Base-by-base conservation (phyloP, 2,329 filamentous ascomycete species). In the Aspergillus calidoustus region DNA sequence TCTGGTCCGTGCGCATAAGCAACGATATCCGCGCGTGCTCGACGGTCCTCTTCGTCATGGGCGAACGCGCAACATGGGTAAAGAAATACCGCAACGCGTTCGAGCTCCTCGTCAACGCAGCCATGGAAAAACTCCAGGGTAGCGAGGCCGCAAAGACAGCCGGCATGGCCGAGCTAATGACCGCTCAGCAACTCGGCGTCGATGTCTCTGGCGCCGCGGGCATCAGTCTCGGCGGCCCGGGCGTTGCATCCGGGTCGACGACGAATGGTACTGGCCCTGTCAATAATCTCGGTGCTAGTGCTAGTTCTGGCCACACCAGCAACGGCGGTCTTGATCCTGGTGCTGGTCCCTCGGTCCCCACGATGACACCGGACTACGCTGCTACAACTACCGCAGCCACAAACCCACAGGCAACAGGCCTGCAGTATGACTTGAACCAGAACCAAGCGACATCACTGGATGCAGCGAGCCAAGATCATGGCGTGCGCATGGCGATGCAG, bases 11-110 rank as follows among this genome's bases (percentile, higher is more conserved):
- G n/a, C 74, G 75, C 6, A 76, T 83, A 59, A 80, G 80, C 64
- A 81, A 83, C 64, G 80, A 83, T 51, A 77, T 83, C 53, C 79
- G 81, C 38, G 80, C 81, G 3, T 83, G 80, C 69, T 82, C 80
- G 1, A 75, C 80, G 1, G 80, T 83, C 1, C 72, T 83, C 1
- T 83, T 82, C 54, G 80, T 82, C 44, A 83, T 83, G 80, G 76
- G 80, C 5, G 82, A 83, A 65, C 76, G 81, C 31, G 81, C 81
- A 7, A 70, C 76, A 0, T 82, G 80, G 79, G 80, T 83, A 3
- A 79, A 78, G 57, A 79, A 79, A 63, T 82, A 82, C 69, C 76
- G 81, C 6, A 80, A 83, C 46, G 78, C 80, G 3, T 83, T 82
- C 57, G 81, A 82, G 58, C 60, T 81, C 2, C 75, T 83, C 2